These are phyloP conservation scores for Oryza longistaminata DNA, from an alignment of 176 grass and related monocot species.

Conservation along the genomic window DNA sequence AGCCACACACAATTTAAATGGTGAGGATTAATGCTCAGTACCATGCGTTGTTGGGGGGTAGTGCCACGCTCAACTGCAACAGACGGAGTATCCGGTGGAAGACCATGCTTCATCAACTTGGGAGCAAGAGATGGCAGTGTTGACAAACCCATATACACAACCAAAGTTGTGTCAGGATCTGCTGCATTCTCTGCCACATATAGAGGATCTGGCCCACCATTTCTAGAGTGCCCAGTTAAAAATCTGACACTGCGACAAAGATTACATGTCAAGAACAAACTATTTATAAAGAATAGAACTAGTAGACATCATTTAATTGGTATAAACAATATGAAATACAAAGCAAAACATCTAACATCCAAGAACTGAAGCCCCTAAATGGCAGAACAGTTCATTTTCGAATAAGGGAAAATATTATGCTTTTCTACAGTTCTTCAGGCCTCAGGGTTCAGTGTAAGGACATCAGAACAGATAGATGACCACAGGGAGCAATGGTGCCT, in stretches of 20 bases:
- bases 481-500: not conserved
- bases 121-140: conserved; percentile 71
- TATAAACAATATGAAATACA: not conserved
- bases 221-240: conserved; percentile 94
- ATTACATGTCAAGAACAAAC: conserved; percentile 12
- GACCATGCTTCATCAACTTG: conserved; percentile 85
- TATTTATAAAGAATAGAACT: conserved; percentile 1
- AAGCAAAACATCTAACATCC: not conserved
- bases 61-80: conserved; percentile 92
- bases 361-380: conserved; percentile 8
- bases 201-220: conserved; percentile 88
- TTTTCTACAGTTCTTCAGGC: not conserved
- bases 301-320: not conserved
- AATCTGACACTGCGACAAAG: conserved; percentile 80
- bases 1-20: not conserved
- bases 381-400: not conserved
- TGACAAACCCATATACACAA: conserved; percentile 96
- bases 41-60: conserved; percentile 80
- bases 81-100: conserved; percentile 71
- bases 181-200: conserved; percentile 83
- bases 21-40: conserved; percentile 21
- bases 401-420: not conserved
- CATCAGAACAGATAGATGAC: conserved; percentile 6
- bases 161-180: conserved; percentile 87
- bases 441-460: not conserved